Evolutionary conservation across 148 eudicot genomes (phyloP), one percentile per base, ranked within the genome.

Genomic region (Rhododendron simsii): DNA sequence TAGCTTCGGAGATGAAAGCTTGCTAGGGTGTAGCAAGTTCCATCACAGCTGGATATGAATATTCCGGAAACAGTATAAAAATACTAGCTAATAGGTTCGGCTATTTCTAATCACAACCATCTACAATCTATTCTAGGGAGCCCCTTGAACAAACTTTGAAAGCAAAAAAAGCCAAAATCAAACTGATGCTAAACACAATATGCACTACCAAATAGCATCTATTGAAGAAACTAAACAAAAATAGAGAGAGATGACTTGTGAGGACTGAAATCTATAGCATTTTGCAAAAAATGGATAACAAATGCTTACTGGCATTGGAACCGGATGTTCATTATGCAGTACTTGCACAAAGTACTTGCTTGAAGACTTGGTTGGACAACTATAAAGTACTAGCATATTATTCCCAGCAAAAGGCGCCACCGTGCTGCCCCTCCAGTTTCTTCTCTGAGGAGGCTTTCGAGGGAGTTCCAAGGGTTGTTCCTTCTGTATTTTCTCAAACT

Each of bases 371-470:
- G 87, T 91, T 15, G 91, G 92, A 87, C 99, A 98, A 86, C 92
- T 92, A 84, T 98, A 93, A 35, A 98, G 88, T 86, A 94, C 96
- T 82, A 98, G 91, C 93, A 95, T 94, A 87, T 94, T 98, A 89
- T 98, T 98, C 82, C 99, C 99, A 84, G 93, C 98, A 91, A 95
- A 98, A 53, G 99, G 99, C 47, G 94, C 95, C 81, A 93, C 93
- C 21, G 59, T 84, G 84, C 94, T 95, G 84, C 95, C 96, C 89
- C 92, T 93, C 99, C 98, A 98, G 48, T 69, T 91, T 88, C 99
- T 93, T 90, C 41, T 89, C 84, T 93, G 91, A 81, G 98, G 99
- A 45, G 98, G 99, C 90, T 90, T 93, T 57, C 93, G 94, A 89
- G 98, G 99, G 87, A 91, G 91, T 86, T 90, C 87, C 91, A 98